Base-by-base conservation (phyloP, 176 grass and related monocot genomes). In the Themeda triandra region DNA sequence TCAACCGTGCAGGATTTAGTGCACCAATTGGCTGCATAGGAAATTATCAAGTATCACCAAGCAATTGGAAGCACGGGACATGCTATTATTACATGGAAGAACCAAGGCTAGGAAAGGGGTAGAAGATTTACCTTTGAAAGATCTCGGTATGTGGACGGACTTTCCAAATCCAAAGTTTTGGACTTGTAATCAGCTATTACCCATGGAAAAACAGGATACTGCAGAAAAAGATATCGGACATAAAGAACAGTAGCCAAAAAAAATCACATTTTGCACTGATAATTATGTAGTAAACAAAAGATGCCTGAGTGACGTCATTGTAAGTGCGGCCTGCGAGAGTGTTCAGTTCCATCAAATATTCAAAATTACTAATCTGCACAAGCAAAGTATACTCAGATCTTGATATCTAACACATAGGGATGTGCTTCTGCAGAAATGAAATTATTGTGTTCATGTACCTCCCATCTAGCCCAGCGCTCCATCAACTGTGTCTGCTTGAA, bases 131-230 rank as follows among this genome's bases (percentile, higher is more conserved):
- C 90, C 86, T 92, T 89, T 1, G 90, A 99, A 88, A 99, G 96
- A 90, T 99, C 91, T 81, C 96, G 85, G 81, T 90, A 99, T 81
- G 91, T 70, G 46, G 87, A 85, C 29, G 89, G 87, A 86, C 92
- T 72, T 67, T 85, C 89, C 49, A 99, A 72, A 87, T 99, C 85
- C 86, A 99, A 85, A 25, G 75, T 81, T 90, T 93, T 92, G 40
- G 89, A 94, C 77, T 87, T 74, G 83, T 99, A 99, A 86, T 96
- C 89, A 60, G 96, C 84, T 90, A 99, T 35, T 56, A 99, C 87
- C 93, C 96, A 99, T 42, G 96, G 96, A 76, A 99, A 99, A 89
- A 99, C 76, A 89, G 93, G 96, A 92, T 99, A 99, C 93, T 99
- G 84, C 74, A 94, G 69, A 85, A 69, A 84, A 13, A 83, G 19